phyloP scores from a whole-genome alignment of 345 rosid species.

The Bruguiera parviflora region DNA sequence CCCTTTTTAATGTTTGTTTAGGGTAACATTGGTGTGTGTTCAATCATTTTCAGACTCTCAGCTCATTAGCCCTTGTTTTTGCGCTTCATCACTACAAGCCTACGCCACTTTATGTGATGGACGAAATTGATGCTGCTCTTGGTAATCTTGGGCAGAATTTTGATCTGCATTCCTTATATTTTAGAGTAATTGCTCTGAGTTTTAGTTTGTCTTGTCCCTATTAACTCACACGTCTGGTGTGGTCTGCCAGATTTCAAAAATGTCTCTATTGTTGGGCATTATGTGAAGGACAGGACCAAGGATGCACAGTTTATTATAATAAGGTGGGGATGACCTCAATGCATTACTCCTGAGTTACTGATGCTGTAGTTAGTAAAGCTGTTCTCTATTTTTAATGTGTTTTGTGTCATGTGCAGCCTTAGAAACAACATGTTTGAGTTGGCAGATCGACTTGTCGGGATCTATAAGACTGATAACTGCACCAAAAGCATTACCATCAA shows the following conservation, averaged over 20 bases:
- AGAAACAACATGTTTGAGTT: slow-evolving; percentile 99
- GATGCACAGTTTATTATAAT: slow-evolving; percentile 95
- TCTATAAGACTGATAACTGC: slow-evolving; percentile 95
- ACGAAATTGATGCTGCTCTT: slow-evolving; percentile 94
- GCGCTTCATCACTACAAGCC: slow-evolving; percentile 99
- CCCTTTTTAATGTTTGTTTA: background rate
- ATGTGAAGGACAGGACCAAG: slow-evolving; percentile 93
- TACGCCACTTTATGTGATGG: slow-evolving; percentile 97
- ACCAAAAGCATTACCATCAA: slow-evolving; percentile 94
- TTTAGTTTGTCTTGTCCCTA: background rate
- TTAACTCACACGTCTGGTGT: slow-evolving; percentile 12
- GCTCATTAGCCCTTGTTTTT: slow-evolving; percentile 92
- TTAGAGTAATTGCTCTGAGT: background rate
- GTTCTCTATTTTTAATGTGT: background rate
- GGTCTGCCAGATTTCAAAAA: slow-evolving; percentile 78
- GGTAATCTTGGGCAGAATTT: slow-evolving; percentile 39
- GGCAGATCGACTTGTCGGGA: slow-evolving; percentile 91
- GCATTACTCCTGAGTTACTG: background rate
- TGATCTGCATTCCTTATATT: slow-evolving; percentile 4
- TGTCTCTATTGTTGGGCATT: slow-evolving; percentile 96
- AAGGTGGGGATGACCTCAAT: slow-evolving; percentile 42
- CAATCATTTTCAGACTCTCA: slow-evolving; percentile 65
- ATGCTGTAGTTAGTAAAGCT: background rate
- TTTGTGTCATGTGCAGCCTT: slow-evolving; percentile 50
- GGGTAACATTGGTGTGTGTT: background rate